These are phyloP conservation scores for Candida frijolesensis DNA, from an alignment of 1,139 yeast genomes.

Conservation along the genomic window DNA sequence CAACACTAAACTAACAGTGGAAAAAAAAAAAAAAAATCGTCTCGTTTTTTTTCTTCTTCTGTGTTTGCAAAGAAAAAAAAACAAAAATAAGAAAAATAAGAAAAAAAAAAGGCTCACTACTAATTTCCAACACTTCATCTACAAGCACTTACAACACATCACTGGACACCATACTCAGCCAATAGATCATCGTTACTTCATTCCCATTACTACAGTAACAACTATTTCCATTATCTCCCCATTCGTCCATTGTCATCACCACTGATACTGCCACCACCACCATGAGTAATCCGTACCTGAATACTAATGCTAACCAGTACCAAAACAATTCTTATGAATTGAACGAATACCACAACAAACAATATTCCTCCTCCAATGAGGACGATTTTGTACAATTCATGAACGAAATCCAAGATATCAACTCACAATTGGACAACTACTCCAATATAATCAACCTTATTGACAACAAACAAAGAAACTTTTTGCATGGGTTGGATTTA, in stretches of 20 bases:
- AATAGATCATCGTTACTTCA: too few relatives aligned
- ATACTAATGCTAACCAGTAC: constrained; percentile 3
- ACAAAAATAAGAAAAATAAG: too few relatives aligned
- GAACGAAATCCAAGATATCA: constrained; percentile 80
- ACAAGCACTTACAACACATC: too few relatives aligned
- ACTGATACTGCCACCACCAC: not conserved
- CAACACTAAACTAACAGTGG: too few relatives aligned
- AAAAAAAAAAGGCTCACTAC: too few relatives aligned
- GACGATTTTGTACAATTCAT: constrained; percentile 77
- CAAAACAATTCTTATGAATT: constrained; percentile 25
- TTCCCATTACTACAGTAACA: too few relatives aligned
- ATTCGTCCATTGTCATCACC: not conserved
- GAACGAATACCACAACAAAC: constrained; percentile 31
- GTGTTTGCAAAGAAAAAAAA: too few relatives aligned
- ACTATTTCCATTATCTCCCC: not conserved
- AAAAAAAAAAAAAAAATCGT: too few relatives aligned
- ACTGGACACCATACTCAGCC: too few relatives aligned
- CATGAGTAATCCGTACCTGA: constrained; percentile 34
- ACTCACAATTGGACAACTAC: constrained; percentile 79
- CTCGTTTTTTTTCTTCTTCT: too few relatives aligned
- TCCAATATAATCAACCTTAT: constrained; percentile 75
- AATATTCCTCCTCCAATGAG: constrained; percentile 27
- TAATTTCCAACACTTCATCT: too few relatives aligned
- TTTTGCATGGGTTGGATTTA: constrained; percentile 74
- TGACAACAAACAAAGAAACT: constrained; percentile 77